phyloP scores from a whole-genome alignment of 2,329 filamentous ascomycete genomes.

The Colletotrichum neosansevieriae region DNA sequence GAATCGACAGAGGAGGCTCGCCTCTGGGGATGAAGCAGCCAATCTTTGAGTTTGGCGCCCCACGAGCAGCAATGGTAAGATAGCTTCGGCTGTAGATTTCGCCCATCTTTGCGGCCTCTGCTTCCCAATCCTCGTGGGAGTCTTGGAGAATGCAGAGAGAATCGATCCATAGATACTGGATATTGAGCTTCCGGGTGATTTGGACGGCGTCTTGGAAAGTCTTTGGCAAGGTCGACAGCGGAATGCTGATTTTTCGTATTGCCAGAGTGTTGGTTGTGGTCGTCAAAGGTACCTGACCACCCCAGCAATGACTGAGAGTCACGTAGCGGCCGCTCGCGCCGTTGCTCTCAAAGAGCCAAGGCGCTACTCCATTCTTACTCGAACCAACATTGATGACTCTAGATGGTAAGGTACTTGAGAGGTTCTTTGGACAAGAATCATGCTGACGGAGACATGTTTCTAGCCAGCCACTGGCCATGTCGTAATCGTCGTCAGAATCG shows the following conservation, averaged over 20 bases:
- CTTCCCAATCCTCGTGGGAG: not conserved
- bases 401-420: too few relatives aligned
- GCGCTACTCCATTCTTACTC: too few relatives aligned
- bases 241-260: not conserved
- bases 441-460: too few relatives aligned
- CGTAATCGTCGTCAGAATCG: too few relatives aligned
- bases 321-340: not conserved
- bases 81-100: not conserved
- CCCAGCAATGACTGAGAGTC: conserved; percentile 6
- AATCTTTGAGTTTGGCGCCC: not conserved
- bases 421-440: too few relatives aligned
- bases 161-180: conserved; percentile 4
- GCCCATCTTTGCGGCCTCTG: not conserved
- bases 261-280: not conserved
- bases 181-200: not conserved
- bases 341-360: too few relatives aligned
- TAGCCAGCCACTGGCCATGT: too few relatives aligned
- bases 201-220: not conserved
- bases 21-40: not conserved
- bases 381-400: too few relatives aligned
- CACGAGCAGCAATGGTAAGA: too few relatives aligned
- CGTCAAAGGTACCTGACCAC: not conserved
- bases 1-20: not conserved
- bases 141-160: conserved; percentile 2
- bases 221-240: not conserved